Evolutionary conservation across 495 filamentous ascomycete species (phyloP), one percentile per base, ranked within the genome.

Genomic region (Evernia prunastri): DNA sequence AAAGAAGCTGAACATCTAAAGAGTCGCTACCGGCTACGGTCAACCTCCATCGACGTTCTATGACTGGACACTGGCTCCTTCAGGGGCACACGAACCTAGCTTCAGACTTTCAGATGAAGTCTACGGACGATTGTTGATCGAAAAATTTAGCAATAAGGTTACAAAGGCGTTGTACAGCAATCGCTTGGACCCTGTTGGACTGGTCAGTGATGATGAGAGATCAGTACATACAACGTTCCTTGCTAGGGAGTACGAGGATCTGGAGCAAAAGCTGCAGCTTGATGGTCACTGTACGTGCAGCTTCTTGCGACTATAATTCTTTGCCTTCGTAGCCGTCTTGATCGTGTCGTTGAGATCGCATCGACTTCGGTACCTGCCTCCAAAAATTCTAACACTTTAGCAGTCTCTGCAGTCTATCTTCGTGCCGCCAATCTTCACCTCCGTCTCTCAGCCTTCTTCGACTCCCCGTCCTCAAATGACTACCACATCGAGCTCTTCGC

Each of bases 41-140:
- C 92, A 96, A 70, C 92, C 92, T 9, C 88, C 92, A 3, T 87
- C 88, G n/a, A 92, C 88, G 9, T 72, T 92, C 17, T 96, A 94
- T 70, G 91, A 95, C 73, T 93, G 89, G 86, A 92, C 91, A 0
- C 72, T 95, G 43, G 84, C 84, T 12, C 78, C 86, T 27, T 80
- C 81, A 33, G 83, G 86, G 25, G 83, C 83, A 9, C 78, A 83
- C 43, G 84, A 88, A 56, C 77, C 81, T 2, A 87, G 84, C 59
- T 89, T 87, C 69, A 84, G 80, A 58, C 75, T 95, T 18, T 83
- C 88, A 4, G 76, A 80, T 2, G 86, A 89, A 60, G 81, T 91
- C 23, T 82, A 85, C 64, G 79, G 83, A 42, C 79, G 89, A 64
- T 77, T 95, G 27, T 84, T 87, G 69, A 90, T 96, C 61, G 91